A percentile compares a stretch with the other conserved stretches of the same genome.
These are phyloP conservation scores for Torulaspora franciscae DNA, from an alignment of 805 yeast species.

Conservation along the genomic window DNA sequence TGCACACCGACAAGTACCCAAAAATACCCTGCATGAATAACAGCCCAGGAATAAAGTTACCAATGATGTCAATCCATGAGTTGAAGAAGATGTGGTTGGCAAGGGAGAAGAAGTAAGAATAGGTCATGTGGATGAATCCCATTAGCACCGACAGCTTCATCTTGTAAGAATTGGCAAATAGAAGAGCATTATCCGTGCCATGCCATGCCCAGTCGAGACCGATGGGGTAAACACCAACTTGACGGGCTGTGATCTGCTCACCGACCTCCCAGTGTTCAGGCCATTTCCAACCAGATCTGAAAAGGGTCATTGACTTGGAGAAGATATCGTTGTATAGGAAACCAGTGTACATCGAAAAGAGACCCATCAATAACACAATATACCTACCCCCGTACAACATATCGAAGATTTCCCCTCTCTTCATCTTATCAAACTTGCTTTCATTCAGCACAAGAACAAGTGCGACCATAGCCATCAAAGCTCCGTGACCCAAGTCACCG, in stretches of 20 bases:
- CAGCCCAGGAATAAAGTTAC: constrained; percentile 69
- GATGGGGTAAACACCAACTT: constrained; percentile 50
- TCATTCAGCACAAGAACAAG: constrained; percentile 52
- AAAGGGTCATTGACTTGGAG: constrained; percentile 63
- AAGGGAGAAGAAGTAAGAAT: constrained; percentile 62
- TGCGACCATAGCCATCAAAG: constrained; percentile 55
- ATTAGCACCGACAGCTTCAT: constrained; percentile 71
- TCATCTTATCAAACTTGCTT: constrained; percentile 46
- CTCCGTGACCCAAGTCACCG: constrained; percentile 80
- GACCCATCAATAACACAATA: constrained; percentile 63
- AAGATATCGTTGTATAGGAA: constrained; percentile 67
- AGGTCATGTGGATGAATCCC: constrained; percentile 74
- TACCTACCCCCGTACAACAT: constrained; percentile 74
- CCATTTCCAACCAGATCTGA: constrained; percentile 69
- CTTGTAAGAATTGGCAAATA: constrained; percentile 69
- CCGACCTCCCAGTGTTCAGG: constrained; percentile 48
- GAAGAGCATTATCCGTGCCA: constrained; percentile 66
- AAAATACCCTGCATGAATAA: constrained; percentile 72
- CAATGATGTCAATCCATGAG: constrained; percentile 59
- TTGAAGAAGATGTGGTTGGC: constrained; percentile 56
- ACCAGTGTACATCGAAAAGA: constrained; percentile 70
- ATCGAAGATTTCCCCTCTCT: constrained; percentile 68
- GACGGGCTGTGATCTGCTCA: constrained; percentile 44
- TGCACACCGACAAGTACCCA: constrained; percentile 62
- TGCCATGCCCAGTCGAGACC: constrained; percentile 77